Percentiles rank a stretch among this genome's conserved stretches.
These are phyloP conservation scores for Spirogloea muscicola DNA, from an alignment of 139 green algal genomes.

Conservation along the genomic window DNA sequence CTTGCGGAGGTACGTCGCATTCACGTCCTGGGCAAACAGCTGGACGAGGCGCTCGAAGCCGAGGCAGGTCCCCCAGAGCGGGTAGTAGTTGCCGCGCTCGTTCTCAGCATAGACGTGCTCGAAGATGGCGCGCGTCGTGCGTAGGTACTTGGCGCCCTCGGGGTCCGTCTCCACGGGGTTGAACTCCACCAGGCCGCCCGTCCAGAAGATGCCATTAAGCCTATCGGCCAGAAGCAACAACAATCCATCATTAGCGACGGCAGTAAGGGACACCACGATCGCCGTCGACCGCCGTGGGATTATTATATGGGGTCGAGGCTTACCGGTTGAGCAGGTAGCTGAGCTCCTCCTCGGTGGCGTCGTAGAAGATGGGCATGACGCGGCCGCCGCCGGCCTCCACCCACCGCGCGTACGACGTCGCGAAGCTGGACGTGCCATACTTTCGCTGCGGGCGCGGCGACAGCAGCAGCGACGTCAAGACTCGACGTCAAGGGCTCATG, in stretches of 20 bases:
- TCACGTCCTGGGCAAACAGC: too few relatives aligned
- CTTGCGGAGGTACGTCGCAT: too few relatives aligned
- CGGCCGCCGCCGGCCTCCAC: constrained; percentile 45
- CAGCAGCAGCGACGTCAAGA: too few relatives aligned
- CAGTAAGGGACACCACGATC: too few relatives aligned
- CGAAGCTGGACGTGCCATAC: constrained; percentile 26
- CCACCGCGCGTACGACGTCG: constrained; percentile 45
- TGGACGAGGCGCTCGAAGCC: constrained; percentile 43
- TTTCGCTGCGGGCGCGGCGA: constrained; percentile 13
- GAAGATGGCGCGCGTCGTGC: constrained; percentile 35
- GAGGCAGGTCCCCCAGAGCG: constrained; percentile 46
- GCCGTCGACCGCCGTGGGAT: too few relatives aligned
- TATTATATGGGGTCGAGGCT: too few relatives aligned
- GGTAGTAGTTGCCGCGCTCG: constrained; percentile 41
- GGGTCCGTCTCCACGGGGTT: constrained; percentile 27
- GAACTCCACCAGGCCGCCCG: constrained; percentile 44
- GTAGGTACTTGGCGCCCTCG: constrained; percentile 41
- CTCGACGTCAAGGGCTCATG: too few relatives aligned
- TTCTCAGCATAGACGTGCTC: constrained; percentile 26
- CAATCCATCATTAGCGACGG: too few relatives aligned
- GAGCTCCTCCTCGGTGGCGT: constrained; percentile 41
- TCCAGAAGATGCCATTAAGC: constrained; percentile 48
- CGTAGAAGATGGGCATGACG: constrained; percentile 46
- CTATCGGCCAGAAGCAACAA: too few relatives aligned
- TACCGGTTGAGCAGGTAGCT: constrained; percentile 37